phyloP scores from a whole-genome alignment of 306 rosid species.

The Cucumis melo region DNA sequence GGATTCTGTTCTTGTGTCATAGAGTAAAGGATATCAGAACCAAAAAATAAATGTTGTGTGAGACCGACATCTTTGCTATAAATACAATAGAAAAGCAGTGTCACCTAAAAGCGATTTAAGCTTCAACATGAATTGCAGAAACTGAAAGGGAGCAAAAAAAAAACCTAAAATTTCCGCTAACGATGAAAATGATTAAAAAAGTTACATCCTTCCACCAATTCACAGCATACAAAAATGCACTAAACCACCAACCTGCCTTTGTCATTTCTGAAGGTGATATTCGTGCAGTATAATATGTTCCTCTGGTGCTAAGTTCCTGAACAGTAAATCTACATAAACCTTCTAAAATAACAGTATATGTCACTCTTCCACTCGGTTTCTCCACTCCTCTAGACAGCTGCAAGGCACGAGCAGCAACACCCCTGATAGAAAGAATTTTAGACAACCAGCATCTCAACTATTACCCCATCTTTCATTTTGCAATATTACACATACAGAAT shows the following conservation, averaged over 20 bases:
- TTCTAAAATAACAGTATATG: slow-evolving; percentile 91
- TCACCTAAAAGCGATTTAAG: background rate
- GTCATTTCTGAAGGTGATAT: slow-evolving; percentile 86
- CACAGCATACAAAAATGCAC: background rate
- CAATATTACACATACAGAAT: background rate
- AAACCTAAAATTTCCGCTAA: background rate
- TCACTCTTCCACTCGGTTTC: slow-evolving; percentile 98
- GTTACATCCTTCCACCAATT: background rate
- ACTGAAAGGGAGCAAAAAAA: background rate
- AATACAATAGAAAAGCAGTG: background rate
- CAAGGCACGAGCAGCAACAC: slow-evolving; percentile 94
- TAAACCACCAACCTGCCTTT: slow-evolving; percentile 45
- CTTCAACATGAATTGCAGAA: background rate
- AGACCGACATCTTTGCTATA: background rate
- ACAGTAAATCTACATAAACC: slow-evolving; percentile 91
- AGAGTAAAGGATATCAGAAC: background rate
- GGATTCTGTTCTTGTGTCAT: background rate
- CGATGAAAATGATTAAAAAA: background rate
- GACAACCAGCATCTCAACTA: background rate
- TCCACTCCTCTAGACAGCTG: slow-evolving; percentile 98
- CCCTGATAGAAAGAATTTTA: slow-evolving; percentile 30
- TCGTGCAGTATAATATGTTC: slow-evolving; percentile 86
- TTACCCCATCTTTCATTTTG: background rate
- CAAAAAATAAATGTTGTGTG: background rate
- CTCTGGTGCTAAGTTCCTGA: slow-evolving; percentile 90